Evolutionary conservation across 176 grass and related monocot genomes (phyloP).

Genomic region (Musa itinerans): DNA sequence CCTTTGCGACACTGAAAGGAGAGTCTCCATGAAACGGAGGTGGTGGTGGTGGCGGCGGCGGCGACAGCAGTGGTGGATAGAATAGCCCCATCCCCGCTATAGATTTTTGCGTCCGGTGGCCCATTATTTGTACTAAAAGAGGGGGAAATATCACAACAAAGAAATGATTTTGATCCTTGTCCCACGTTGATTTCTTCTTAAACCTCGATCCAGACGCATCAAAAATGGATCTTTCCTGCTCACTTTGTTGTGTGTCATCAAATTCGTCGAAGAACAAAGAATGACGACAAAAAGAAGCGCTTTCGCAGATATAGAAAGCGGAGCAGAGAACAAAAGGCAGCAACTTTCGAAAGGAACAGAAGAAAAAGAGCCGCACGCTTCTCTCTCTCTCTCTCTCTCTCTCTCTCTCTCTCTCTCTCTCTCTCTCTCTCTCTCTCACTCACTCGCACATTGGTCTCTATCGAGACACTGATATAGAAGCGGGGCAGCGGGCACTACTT

Average conservation of each 20-base stretch:
- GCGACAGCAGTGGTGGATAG: neutral
- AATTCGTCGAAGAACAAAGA: neutral
- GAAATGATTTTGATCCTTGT: neutral
- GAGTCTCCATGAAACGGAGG: neutral
- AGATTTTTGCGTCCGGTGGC: neutral
- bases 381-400: neutral
- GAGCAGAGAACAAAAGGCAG: neutral
- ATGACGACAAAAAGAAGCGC: neutral
- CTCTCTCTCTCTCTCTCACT: neutral
- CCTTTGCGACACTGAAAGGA: too few relatives aligned
- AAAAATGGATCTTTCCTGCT: neutral
- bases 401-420: neutral
- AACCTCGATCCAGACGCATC: neutral
- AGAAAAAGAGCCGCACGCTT: slow-evolving; percentile 1
- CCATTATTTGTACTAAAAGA: neutral
- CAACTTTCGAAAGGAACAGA: neutral
- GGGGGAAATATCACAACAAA: neutral
- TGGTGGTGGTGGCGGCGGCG: neutral
- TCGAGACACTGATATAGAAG: neutral
- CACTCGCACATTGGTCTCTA: neutral
- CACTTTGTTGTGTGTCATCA: too few relatives aligned
- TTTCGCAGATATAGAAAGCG: neutral
- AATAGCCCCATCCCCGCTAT: neutral
- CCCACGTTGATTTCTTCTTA: neutral
- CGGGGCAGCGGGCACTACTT: neutral